Evolutionary conservation across 2,329 filamentous ascomycete species (phyloP), one percentile per base, ranked within the genome.

Genomic region (Zelopaecilomyces penicillatus): DNA sequence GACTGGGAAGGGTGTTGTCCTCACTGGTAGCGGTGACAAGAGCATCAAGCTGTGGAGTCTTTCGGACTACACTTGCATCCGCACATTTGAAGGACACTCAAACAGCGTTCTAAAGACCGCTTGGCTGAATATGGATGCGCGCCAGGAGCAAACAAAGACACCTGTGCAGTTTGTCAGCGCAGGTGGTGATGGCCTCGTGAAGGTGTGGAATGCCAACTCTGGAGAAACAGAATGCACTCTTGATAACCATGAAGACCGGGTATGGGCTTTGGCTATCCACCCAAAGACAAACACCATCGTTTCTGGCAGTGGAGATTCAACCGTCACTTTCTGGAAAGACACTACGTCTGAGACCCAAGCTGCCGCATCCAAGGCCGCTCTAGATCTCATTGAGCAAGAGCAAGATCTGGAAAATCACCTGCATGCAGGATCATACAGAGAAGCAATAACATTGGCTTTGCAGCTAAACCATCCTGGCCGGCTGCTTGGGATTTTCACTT

Each of bases 1-100:
- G 8, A 85, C 85, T 41, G 83, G 80, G 44, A 87, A 87, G 60
- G 91, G 91, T 3, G 75, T 95, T 38, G 73, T 95, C 9, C 76
- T 95, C 29, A 97, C 93, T 0, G 93, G 89, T 32, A 94, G 87
- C 54, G 93, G 91, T 58, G 93, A 98, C 65, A 96, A 96, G 67
- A 97, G 88, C 0, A 78, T 97, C 57, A 94, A 95, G 63, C 76
- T 98, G 7, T 98, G 94, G 94, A 96, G 80, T 61, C 71, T 98
- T 50, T 77, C 83, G 2, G 90, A 95, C 65, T 98, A 96, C 66
- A 87, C 82, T 52, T 98, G 93, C 65, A 70, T 98, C 38, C 76
- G 91, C 46, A 97, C 93, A 0, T 93, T 97, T 45, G 94, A 98
- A 65, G 93, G 93, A 0, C 93, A 98, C 64, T 91, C 89, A 5